Evolutionary conservation across 768 basidiomycete species (phyloP), one percentile per base, ranked within the genome.

Genomic region (Cystofilobasidium capitatum): DNA sequence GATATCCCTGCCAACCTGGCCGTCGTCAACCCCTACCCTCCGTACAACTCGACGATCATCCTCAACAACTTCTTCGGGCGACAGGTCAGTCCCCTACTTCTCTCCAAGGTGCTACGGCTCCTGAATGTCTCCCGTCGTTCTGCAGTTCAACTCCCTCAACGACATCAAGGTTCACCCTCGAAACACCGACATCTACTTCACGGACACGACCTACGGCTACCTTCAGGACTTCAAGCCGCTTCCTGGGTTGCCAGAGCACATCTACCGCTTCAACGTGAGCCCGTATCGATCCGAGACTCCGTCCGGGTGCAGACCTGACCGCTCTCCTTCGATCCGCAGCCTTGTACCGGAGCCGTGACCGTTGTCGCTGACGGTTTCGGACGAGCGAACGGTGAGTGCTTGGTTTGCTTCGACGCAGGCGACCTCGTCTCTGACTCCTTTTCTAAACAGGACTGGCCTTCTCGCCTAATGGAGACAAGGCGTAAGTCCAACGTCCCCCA

Each of bases 361-460:
- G 85, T 86, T 9, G 85, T 89, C 3, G 88, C 89, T 1, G 86
- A 87, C 70, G 86, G 84, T n/a, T 86, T 90, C 73, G 81, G 82
- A 69, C 82, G 82, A 71, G 82, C 82, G 47, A 91, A 90, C 72
- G 89, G 75, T 76, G 39, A 45, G 72, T 64, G 22, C n/a, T 55
- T 37, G 26, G 24, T 44, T 42, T 29, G 61, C 13, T n/a, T 8
- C 13, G 16, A 29, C 44, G 7, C 12, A 22, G 40, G 13, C 17
- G 45, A 36, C 17, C 6, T 33, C 16, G 22, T 65, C 64, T 17
- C 17, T 12, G 9, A 35, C 65, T 66, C 35, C 65, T 44, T 26
- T 33, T 37, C 45, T 16, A 26, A 8, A 7, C 31, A 58, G 58
- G 88, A 1, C 82, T 90, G 58, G 86, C 87, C 0, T 86, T 89